phyloP scores from a whole-genome alignment of 495 filamentous ascomycete genomes.

The Xylaria nigripes region DNA sequence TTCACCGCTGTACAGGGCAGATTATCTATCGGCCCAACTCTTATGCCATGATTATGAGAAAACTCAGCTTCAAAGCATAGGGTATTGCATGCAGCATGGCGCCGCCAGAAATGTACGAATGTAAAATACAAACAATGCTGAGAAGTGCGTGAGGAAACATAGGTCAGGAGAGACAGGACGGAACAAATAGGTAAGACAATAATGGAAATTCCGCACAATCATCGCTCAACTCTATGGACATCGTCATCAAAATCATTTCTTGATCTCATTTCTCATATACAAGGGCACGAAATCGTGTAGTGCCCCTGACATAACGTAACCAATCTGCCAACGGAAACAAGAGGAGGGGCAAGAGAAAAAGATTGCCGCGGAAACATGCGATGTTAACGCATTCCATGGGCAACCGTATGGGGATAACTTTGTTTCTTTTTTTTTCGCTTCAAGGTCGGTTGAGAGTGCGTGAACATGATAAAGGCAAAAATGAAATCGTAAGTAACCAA shows the following conservation, averaged over 20 bases:
- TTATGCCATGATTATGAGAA: conserved; percentile 26
- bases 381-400: background rate
- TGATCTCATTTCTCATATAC: conserved; percentile 11
- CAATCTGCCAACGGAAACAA: background rate
- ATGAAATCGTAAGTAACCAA: background rate
- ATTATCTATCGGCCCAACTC: conserved; percentile 26
- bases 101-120: conserved; percentile 22
- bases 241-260: conserved; percentile 19
- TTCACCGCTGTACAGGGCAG: conserved; percentile 29
- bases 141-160: too few species aligned
- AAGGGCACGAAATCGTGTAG: conserved; percentile 1
- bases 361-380: background rate
- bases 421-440: background rate
- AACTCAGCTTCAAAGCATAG: conserved; percentile 24
- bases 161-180: conserved; percentile 2
- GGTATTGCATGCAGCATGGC: conserved; percentile 31
- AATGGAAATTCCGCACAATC: conserved; percentile 4
- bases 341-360: background rate
- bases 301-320: conserved; percentile 2
- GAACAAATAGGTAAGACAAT: background rate
- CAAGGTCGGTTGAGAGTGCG: background rate
- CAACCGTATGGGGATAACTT: background rate
- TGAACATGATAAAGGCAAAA: background rate
- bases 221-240: conserved; percentile 13
- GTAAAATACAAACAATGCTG: conserved; percentile 18